Percentiles rank a stretch among this genome's conserved stretches.
Evolutionary conservation across 1,284 basidiomycete species (phyloP).

Genomic region (Omphalotus olearius): DNA sequence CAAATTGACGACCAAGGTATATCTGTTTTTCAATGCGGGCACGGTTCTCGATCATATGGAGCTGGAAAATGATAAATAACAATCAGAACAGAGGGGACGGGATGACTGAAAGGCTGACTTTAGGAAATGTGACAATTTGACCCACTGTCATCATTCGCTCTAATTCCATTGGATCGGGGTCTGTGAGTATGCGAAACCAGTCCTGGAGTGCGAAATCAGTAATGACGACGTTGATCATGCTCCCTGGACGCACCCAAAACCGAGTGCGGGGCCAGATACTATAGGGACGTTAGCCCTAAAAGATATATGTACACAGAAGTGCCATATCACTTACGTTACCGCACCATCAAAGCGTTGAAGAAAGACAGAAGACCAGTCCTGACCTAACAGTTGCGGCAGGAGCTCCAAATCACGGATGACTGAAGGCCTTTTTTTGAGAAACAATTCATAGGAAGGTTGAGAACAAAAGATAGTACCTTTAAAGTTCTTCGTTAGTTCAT

Average conservation of each 20-base stretch:
- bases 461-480: conserved; percentile 40
- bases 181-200: conserved; percentile 81
- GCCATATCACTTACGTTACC: conserved; percentile 58
- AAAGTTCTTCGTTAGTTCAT: conserved; percentile 94
- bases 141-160: conserved; percentile 84
- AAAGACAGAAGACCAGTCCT: conserved; percentile 95
- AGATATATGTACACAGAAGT: background rate
- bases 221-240: conserved; percentile 1
- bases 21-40: conserved; percentile 80
- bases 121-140: conserved; percentile 92
- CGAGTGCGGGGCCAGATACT: conserved; percentile 87
- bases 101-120: conserved; percentile 42
- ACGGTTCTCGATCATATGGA: conserved; percentile 90
- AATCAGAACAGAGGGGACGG: background rate
- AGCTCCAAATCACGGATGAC: conserved; percentile 92
- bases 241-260: conserved; percentile 47
- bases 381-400: conserved; percentile 83
- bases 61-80: conserved; percentile 36
- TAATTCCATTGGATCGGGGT: conserved; percentile 78
- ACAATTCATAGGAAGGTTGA: conserved; percentile 16
- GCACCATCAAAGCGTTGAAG: conserved; percentile 83
- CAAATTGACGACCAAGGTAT: conserved; percentile 70
- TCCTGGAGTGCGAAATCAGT: conserved; percentile 42
- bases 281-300: conserved; percentile 6
- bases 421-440: background rate